phyloP scores from a whole-genome alignment of 768 basidiomycete species.

The Candolleomyces eurysporus region DNA sequence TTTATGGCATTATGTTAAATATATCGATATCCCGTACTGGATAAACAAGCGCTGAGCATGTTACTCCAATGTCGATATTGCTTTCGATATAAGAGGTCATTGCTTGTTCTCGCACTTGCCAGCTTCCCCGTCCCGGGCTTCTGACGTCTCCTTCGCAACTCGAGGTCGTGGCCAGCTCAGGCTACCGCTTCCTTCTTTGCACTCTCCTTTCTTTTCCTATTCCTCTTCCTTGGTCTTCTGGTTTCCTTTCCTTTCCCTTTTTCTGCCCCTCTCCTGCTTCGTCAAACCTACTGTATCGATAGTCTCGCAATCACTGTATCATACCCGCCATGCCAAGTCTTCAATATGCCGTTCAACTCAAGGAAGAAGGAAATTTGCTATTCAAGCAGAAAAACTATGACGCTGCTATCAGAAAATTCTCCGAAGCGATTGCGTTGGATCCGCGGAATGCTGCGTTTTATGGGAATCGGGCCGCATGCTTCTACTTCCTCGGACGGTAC shows the following conservation, averaged over 20 bases:
- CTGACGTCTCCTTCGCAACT: constrained; percentile 2
- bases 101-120: neutral
- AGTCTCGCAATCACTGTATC: constrained; percentile 1
- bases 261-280: neutral
- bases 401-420: constrained; percentile 28
- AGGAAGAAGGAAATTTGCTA: constrained; percentile 34
- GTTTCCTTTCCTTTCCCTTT: neutral
- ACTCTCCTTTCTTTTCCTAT: neutral
- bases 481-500: constrained; percentile 24
- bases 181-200: neutral
- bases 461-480: constrained; percentile 36
- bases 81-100: neutral
- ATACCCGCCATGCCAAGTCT: neutral
- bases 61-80: neutral
- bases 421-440: constrained; percentile 30
- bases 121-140: neutral
- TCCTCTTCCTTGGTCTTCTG: neutral
- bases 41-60: neutral
- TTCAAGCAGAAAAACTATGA: constrained; percentile 27
- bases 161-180: neutral
- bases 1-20: neutral
- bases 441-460: constrained; percentile 33
- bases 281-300: neutral
- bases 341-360: constrained; percentile 18
- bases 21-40: neutral